A percentile compares a stretch with the other conserved stretches of the same genome.
Conservation (phyloP, 176 grass and related monocot genomes). For the Eleusine indica region DNA sequence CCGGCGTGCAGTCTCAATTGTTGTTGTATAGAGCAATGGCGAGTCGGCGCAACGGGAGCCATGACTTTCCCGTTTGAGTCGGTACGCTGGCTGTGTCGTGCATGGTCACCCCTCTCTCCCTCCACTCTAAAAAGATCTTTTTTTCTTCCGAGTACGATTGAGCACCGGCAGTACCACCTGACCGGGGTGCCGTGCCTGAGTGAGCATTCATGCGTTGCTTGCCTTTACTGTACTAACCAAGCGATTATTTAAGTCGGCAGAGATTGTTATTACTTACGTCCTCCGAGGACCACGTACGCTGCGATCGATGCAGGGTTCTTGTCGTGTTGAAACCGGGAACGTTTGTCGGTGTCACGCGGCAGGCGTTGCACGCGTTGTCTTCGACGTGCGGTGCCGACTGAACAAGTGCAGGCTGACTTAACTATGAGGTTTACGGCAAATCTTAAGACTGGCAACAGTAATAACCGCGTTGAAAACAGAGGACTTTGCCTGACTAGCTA, state of each 20-base stretch:
- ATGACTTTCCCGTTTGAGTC: background rate
- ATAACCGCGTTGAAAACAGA: background rate
- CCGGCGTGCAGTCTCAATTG: no score
- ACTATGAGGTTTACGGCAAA: background rate
- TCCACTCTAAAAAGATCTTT: background rate
- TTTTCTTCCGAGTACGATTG: background rate
- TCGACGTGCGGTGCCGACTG: background rate
- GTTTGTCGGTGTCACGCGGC: slow-evolving; percentile 15
- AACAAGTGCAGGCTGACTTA: no score
- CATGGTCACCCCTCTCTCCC: background rate
- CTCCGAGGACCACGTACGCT: background rate
- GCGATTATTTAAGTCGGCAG: slow-evolving; percentile 17
- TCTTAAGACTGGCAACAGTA: background rate
- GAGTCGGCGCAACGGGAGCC: background rate
- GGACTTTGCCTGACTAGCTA: background rate
- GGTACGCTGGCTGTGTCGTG: background rate
- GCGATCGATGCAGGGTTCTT: background rate
- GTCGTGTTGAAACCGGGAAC: background rate
- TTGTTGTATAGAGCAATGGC: no score
- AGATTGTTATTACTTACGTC: background rate
- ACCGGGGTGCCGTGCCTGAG: background rate
- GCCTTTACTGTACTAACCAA: background rate
- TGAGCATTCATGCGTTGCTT: background rate
- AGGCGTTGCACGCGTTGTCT: slow-evolving; percentile 3
- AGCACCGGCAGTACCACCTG: no score